Conservation (phyloP, 108 stramenopile species). For the Pseudonitzschia multiseries region DNA sequence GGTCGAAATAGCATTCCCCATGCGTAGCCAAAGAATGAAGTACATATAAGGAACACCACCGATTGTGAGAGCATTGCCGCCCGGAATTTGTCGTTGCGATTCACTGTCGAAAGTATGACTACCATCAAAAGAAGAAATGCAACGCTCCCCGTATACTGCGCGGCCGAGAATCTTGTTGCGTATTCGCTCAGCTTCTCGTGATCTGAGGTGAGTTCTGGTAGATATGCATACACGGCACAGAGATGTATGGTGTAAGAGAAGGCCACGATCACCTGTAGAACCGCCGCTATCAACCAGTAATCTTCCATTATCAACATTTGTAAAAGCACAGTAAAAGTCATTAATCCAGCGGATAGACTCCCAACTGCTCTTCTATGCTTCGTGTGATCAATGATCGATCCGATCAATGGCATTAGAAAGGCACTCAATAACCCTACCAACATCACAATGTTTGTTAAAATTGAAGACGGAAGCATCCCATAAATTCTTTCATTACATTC, state of each 20-base stretch:
- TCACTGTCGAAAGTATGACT: constrained; percentile 24
- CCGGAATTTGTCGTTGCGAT: constrained; percentile 18
- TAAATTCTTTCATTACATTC: constrained; percentile 41
- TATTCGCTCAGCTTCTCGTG: constrained; percentile 43
- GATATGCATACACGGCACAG: constrained; percentile 56
- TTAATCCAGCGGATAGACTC: constrained; percentile 35
- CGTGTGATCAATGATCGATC: constrained; percentile 76
- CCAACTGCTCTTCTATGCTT: constrained; percentile 52
- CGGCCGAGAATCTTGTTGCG: constrained; percentile 31
- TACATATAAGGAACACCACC: constrained; percentile 34
- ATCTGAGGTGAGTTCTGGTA: constrained; percentile 64
- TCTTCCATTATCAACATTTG: constrained; percentile 51
- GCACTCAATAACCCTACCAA: constrained; percentile 57
- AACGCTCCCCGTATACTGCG: constrained; percentile 36
- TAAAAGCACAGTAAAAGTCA: constrained; percentile 38
- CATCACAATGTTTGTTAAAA: constrained; percentile 59
- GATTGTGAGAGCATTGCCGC: constrained; percentile 45
- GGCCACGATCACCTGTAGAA: constrained; percentile 52
- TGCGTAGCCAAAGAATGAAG: constrained; percentile 36
- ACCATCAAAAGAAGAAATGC: constrained; percentile 25
- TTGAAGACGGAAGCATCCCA: constrained; percentile 58
- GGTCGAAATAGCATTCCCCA: constrained; percentile 46
- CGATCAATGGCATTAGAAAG: constrained; percentile 59
- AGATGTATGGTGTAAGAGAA: constrained; percentile 56
- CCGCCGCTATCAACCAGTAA: constrained; percentile 57